Percentiles rank a stretch among this genome's conserved stretches.
Evolutionary conservation across 306 rosid species (phyloP).

Genomic region (Vigna trinervia): DNA sequence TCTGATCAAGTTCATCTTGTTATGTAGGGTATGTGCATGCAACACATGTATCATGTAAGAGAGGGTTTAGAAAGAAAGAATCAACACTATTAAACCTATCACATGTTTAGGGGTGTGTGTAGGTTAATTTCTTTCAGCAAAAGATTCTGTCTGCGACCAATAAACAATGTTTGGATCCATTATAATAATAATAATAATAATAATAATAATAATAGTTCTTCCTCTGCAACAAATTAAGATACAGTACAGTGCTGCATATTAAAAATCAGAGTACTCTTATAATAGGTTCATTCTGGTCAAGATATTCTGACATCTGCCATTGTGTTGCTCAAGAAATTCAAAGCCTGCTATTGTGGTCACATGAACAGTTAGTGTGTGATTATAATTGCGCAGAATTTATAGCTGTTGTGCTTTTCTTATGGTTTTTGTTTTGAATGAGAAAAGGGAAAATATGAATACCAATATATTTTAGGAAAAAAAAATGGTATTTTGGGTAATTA

Average conservation of each 20-base stretch:
- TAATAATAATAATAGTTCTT: neutral
- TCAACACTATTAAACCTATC: conserved; percentile 36
- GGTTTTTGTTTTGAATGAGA: neutral
- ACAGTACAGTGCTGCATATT: neutral
- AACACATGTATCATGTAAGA: conserved; percentile 14
- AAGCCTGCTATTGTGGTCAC: conserved; percentile 35
- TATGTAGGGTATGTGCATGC: conserved; percentile 11
- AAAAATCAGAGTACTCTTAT: neutral
- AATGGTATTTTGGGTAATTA: no score
- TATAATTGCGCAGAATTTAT: conserved; percentile 21
- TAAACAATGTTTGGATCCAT: conserved; percentile 21
- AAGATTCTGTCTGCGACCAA: conserved; percentile 45
- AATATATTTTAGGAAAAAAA: no score
- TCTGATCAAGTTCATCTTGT: no score
- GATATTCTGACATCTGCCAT: neutral
- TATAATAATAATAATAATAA: neutral
- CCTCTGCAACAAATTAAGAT: neutral
- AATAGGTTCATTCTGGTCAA: neutral
- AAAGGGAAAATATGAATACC: neutral
- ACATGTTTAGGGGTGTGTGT: conserved; percentile 34
- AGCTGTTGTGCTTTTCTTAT: conserved; percentile 19
- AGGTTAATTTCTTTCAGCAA: conserved; percentile 47
- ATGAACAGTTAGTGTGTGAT: conserved; percentile 23
- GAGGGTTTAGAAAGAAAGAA: conserved; percentile 24
- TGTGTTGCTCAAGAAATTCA: neutral